Base-by-base conservation (phyloP, 768 basidiomycete species). In the Lactarius trivialis region DNA sequence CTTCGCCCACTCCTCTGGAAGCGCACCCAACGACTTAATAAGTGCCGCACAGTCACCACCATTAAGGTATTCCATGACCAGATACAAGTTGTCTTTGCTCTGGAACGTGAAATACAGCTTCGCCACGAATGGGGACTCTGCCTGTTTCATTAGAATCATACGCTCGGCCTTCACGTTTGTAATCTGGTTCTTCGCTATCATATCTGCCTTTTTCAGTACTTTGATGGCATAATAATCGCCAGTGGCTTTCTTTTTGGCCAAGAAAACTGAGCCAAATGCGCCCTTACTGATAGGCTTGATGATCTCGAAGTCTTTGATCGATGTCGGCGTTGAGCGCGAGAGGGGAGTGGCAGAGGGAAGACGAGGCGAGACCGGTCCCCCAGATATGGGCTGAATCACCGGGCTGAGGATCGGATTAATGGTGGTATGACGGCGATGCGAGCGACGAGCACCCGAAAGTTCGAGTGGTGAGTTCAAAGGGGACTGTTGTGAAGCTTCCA, bases 141-240 rank as follows among this genome's bases (percentile, higher is more conserved):
- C 91, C 74, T 98, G 96, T 73, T 94, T 94, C 97, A 99, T 99
- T 68, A 99, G 82, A 70, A 99, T 99, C 87, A 97, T 98, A 60
- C 97, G 84, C 77, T 99, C 97, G 2, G 97, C 97, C 76, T 98
- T 98, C 74, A 99, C 97, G 72, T 98, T 99, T 54, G 97, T 98
- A 73, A 99, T 96, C 75, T 99, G 97, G 78, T 99, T 99, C 83
- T 99, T 99, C 43, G 97, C 92, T 73, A 99, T 98, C 97, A 99
- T 99, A 76, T 99, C 97, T n/a, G 94, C 93, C 78, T 99, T 99
- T 79, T 96, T 98, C 72, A 99, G 76, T n/a, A 98, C 95, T 76
- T 99, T 99, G 84, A 99, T 96, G 30, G 97, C 97, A 76, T 89
- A 99, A 75, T 98, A 98, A 75, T 98, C 97, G 56, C 97, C 97